Base-by-base conservation (phyloP, 306 rosid species). In the Casuarina equisetifolia region DNA sequence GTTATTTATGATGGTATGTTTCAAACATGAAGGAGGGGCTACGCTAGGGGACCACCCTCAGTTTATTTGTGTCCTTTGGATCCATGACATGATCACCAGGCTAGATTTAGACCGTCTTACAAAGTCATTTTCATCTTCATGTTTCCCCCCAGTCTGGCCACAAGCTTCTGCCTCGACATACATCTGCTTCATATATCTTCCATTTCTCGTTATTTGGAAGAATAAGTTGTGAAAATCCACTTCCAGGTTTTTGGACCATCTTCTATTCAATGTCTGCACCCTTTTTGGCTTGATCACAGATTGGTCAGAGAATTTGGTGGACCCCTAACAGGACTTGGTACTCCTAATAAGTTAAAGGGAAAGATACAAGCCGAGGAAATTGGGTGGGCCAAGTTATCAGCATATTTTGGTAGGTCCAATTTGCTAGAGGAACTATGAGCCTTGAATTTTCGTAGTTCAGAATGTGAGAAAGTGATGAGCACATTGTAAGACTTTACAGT, bases 261-360 rank as follows among this genome's bases (percentile, higher is more conserved):
- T 13, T 63, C 44, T 36, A 7, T 36, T 63, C 69, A 13, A 13
- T 15, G 9, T 15, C 43, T 38, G 38, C 19, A 63, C 36, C 13
- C 4, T 20, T 20, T 63, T 39, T 62, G 20, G 43, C 15, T 59
- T 10, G 13, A 32, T 59, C 43, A 32, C 42, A 59, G 42, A 32
- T 32, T 59, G 5, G n/a, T 4, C n/a, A 15, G 45, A 63, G 45
- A 2, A 2, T 32, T 4, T 36, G 38, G 44, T 63, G 44, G 69
- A 63, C 69, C 45, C 69, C 45, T 63, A 15, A 63, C 45, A 11
- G 45, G 69, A 58, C 69, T 38, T 62, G 45, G 45, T 62, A 62
- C 5, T 62, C 4, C 12, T 36, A 40, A 66, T 66, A 66, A 10
- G 7, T 8, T 66, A 66, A 42, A 57, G 49, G 15, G 17, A 66